Percentiles rank a stretch among this genome's conserved stretches.
Evolutionary conservation across 306 rosid species (phyloP).

Genomic region (Medicago arabica): DNA sequence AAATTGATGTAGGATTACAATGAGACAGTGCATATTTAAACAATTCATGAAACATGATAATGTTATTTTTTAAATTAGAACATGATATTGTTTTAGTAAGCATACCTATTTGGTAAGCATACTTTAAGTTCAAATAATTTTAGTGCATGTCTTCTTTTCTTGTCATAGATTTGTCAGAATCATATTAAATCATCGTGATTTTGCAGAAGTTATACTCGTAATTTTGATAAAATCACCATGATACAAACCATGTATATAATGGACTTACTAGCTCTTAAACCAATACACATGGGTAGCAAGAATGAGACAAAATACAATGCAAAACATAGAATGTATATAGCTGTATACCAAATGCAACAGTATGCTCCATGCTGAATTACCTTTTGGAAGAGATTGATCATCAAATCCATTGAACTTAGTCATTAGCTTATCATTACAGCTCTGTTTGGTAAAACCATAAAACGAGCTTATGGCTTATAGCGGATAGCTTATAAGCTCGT

Average conservation of each 20-base stretch:
- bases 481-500: too few relatives aligned
- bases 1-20: background rate
- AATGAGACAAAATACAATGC: constrained; percentile 2
- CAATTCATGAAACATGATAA: background rate
- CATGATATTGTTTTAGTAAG: too few relatives aligned
- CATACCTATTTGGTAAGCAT: background rate
- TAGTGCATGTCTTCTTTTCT: too few relatives aligned
- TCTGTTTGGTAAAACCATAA: too few relatives aligned
- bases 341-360: background rate
- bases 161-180: too few relatives aligned
- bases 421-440: background rate
- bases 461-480: too few relatives aligned
- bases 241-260: too few relatives aligned
- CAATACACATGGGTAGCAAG: background rate
- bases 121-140: too few relatives aligned
- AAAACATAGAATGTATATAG: background rate
- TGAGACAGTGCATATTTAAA: background rate
- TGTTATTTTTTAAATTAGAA: too few relatives aligned
- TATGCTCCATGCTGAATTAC: background rate
- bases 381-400: background rate
- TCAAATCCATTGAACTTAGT: background rate
- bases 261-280: background rate
- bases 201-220: background rate
- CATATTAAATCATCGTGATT: background rate
- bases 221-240: too few relatives aligned